Evolutionary conservation across 148 eudicot genomes (phyloP).

Genomic region (Amaranthus hypochondriacus): DNA sequence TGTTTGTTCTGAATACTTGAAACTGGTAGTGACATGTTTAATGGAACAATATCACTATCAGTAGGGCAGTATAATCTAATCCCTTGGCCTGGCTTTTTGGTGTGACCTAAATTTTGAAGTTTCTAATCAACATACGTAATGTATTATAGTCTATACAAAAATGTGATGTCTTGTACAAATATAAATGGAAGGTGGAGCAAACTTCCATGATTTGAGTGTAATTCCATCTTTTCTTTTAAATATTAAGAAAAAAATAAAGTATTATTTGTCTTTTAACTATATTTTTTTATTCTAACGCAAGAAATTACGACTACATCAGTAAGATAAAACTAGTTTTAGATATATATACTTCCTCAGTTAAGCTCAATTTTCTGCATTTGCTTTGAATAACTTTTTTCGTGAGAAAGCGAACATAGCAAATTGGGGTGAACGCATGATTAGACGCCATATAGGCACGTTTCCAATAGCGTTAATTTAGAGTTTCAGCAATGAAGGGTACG

Average conservation of each 20-base stretch:
- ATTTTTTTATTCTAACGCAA: neutral
- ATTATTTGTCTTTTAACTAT: neutral
- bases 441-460: too few species aligned
- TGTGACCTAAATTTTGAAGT: neutral
- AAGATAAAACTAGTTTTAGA: too few species aligned
- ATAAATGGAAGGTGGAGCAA: constrained; percentile 14
- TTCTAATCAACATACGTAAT: neutral
- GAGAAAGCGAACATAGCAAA: too few species aligned
- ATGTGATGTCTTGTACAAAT: neutral
- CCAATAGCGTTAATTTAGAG: too few species aligned
- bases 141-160: neutral
- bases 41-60: too few species aligned
- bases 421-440: too few species aligned
- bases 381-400: too few species aligned
- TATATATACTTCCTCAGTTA: too few species aligned
- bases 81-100: neutral
- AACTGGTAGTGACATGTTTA: neutral
- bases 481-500: too few species aligned
- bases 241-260: neutral
- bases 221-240: neutral
- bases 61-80: too few species aligned
- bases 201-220: constrained; percentile 1
- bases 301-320: too few species aligned
- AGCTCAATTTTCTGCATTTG: too few species aligned
- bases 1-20: neutral